Percentiles rank a stretch among this genome's conserved stretches.
Conservation (phyloP, 805 yeast species). For the Lipomyces sp. region DNA sequence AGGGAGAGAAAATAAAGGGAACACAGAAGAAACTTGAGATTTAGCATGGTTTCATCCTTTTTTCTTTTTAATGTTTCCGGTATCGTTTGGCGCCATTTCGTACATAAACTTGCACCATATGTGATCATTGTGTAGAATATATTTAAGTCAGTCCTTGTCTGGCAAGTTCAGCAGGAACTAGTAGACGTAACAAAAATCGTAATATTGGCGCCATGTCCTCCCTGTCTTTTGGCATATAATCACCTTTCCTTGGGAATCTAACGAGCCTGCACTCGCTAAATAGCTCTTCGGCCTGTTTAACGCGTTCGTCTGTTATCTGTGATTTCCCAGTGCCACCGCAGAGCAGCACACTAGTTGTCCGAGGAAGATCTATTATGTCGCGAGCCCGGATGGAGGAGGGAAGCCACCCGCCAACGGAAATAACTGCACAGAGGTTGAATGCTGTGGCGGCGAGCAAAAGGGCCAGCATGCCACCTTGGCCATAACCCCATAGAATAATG, state of each 20-base stretch:
- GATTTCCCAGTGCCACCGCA: constrained; percentile 24
- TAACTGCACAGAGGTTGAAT: constrained; percentile 21
- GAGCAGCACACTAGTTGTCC: constrained; percentile 20
- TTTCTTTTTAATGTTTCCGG: neutral
- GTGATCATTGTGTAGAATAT: neutral
- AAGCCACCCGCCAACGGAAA: constrained; percentile 29
- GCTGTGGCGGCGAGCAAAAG: constrained; percentile 18
- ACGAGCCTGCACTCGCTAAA: constrained; percentile 21
- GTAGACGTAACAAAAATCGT: constrained; percentile 18
- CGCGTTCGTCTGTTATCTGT: constrained; percentile 16
- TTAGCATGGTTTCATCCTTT: neutral
- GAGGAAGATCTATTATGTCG: constrained; percentile 22
- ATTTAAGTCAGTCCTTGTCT: constrained; percentile 9
- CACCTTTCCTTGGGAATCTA: constrained; percentile 21
- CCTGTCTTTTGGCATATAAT: constrained; percentile 24
- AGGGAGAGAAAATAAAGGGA: neutral
- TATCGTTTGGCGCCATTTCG: neutral
- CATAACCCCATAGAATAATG: constrained; percentile 28
- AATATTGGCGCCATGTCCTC: constrained; percentile 30
- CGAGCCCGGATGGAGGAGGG: constrained; percentile 15
- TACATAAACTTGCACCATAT: neutral
- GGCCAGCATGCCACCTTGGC: constrained; percentile 30
- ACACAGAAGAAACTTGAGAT: neutral
- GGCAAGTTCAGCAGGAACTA: constrained; percentile 11
- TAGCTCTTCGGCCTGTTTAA: constrained; percentile 9